Conservation (phyloP, 768 basidiomycete species). For the Boletus pseudo-olivaceus region DNA sequence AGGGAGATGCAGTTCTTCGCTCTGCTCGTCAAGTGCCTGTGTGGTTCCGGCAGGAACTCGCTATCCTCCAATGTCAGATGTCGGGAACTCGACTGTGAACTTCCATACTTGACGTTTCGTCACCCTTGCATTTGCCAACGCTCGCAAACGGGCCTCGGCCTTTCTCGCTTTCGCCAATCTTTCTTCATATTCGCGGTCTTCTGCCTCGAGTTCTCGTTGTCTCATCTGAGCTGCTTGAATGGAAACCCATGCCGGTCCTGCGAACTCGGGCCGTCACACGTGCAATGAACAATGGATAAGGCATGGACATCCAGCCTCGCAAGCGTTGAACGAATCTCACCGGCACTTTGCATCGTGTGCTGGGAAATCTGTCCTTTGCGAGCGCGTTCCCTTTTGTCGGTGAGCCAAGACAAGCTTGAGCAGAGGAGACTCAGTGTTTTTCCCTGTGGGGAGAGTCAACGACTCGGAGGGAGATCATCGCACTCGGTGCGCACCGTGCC, state of each 20-base stretch:
- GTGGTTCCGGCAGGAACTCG: constrained; percentile 14
- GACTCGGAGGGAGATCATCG: not conserved
- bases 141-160: constrained; percentile 55
- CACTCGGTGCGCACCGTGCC: constrained; percentile 60
- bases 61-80: constrained; percentile 16
- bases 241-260: constrained; percentile 73
- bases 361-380: constrained; percentile 59
- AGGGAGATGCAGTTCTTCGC: constrained; percentile 75
- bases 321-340: constrained; percentile 13
- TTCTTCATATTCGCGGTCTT: constrained; percentile 62
- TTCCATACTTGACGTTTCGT: constrained; percentile 55
- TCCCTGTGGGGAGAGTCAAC: constrained; percentile 47
- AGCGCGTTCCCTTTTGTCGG: constrained; percentile 66
- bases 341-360: constrained; percentile 21
- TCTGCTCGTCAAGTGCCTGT: constrained; percentile 33
- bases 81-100: not conserved
- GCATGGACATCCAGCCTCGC: constrained; percentile 19
- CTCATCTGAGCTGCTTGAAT: constrained; percentile 65
- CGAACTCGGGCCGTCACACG: not conserved
- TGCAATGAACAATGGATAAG: constrained; percentile 5
- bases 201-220: constrained; percentile 62
- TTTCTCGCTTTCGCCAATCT: constrained; percentile 57
- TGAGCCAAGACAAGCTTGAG: constrained; percentile 70
- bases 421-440: constrained; percentile 83
- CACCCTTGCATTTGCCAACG: constrained; percentile 52